Conservation (phyloP, 2,329 filamentous ascomycete species). For the Lecanoromycetidae sp. region DNA sequence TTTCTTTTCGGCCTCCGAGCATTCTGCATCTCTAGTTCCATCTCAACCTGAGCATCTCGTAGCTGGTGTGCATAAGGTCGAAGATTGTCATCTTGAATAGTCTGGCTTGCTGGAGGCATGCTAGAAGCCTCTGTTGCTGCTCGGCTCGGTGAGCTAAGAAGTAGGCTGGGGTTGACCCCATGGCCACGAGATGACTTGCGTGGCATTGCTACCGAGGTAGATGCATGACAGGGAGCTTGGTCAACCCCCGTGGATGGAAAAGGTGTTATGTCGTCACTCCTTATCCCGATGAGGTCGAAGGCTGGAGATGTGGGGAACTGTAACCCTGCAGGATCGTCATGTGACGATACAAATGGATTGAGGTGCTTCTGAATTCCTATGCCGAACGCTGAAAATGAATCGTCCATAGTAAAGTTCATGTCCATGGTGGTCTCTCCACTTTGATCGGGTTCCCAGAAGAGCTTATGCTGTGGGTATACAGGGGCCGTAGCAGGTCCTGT, state of each 20-base stretch:
- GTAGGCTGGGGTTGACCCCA: constrained; percentile 37
- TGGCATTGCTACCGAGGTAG: background rate
- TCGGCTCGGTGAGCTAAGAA: constrained; percentile 29
- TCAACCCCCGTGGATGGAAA: constrained; percentile 1
- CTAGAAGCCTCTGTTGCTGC: background rate
- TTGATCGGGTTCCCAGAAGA: constrained; percentile 35
- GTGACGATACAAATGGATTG: constrained; percentile 13
- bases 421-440: constrained; percentile 12
- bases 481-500: constrained; percentile 46
- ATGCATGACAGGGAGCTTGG: background rate
- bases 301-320: constrained; percentile 9
- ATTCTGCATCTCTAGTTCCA: constrained; percentile 12
- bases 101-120: background rate
- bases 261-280: constrained; percentile 1
- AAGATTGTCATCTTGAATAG: constrained; percentile 20
- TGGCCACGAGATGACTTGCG: constrained; percentile 17
- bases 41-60: constrained; percentile 32
- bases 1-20: constrained; percentile 15
- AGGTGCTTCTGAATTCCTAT: constrained; percentile 6
- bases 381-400: constrained; percentile 14
- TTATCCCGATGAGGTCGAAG: constrained; percentile 5
- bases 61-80: constrained; percentile 39
- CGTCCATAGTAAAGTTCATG: constrained; percentile 17
- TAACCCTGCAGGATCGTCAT: background rate
- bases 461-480: constrained; percentile 41